Conservation (phyloP, 2,329 filamentous ascomycete species). For the Cladosporium sp. region DNA sequence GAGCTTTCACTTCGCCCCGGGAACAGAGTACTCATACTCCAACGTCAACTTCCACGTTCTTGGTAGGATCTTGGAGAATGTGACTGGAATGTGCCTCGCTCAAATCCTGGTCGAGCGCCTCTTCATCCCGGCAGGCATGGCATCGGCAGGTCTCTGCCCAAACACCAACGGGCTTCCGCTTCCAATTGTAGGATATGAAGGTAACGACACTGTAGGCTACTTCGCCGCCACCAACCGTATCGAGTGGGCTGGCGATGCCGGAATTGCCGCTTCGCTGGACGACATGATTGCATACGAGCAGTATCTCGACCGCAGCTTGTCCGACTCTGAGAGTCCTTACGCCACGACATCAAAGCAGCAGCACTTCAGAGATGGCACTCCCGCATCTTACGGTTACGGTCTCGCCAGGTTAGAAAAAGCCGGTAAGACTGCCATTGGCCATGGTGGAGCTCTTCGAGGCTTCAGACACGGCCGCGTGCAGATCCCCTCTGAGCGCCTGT, state of each 20-base stretch:
- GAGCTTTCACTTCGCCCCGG: slow-evolving; percentile 41
- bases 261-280: slow-evolving; percentile 40
- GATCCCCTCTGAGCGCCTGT: slow-evolving; percentile 32
- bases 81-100: slow-evolving; percentile 33
- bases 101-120: slow-evolving; percentile 37
- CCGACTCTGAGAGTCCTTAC: slow-evolving; percentile 35
- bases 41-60: slow-evolving; percentile 44
- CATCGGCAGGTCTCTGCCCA: slow-evolving; percentile 36
- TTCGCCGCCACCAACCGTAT: slow-evolving; percentile 38
- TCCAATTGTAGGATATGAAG: slow-evolving; percentile 43
- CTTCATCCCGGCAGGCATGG: slow-evolving; percentile 41
- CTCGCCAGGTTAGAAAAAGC: slow-evolving; percentile 27
- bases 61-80: slow-evolving; percentile 36
- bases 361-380: slow-evolving; percentile 33
- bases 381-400: slow-evolving; percentile 37
- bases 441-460: slow-evolving; percentile 42
- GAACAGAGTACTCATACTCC: slow-evolving; percentile 41
- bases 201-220: slow-evolving; percentile 36
- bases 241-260: slow-evolving; percentile 46
- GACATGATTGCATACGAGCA: slow-evolving; percentile 47
- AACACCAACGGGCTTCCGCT: slow-evolving; percentile 36
- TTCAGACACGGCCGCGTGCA: slow-evolving; percentile 37
- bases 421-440: slow-evolving; percentile 31
- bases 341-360: slow-evolving; percentile 25
- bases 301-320: slow-evolving; percentile 33